Base-by-base conservation (phyloP, 1,139 yeast genomes). In the Pichia sp. region DNA sequence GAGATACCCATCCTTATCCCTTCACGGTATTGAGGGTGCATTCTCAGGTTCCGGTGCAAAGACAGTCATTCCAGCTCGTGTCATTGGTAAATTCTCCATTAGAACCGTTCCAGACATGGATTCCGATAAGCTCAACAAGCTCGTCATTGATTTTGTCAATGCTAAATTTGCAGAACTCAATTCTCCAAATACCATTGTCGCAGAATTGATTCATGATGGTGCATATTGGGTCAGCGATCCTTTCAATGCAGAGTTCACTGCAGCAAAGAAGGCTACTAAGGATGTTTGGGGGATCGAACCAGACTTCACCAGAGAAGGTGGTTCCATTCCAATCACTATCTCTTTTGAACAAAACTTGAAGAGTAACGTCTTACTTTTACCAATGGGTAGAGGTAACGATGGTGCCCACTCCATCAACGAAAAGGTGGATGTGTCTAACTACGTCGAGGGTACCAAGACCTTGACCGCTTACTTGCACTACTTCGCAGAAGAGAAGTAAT, bases 391-490 rank as follows among this genome's bases (percentile, higher is more conserved):
- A 64, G 98, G 97, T 52, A 97, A 91, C 58, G 99, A 93, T 55
- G 98, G 98, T 51, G 98, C 99, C 34, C 99, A 93, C 61, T 86
- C 96, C 21, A 86, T 91, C 54, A 91, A 91, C 58, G 99, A 93
- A 64, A 93, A 93, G 68, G 67, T 93, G 55, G 83, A 93, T 59
- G 67, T 86, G 36, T 66, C 83, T 49, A 93, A 93, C 69, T 93
- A 85, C 63, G 78, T 91, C 51, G 83, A 85, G 57, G 99, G 99
- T 45, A 79, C 84, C 56, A 93, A 93, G 70, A 82, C 96, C 20
- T 74, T 91, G 63, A 85, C 94, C 48, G 95, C 96, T 17, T 91
- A 86, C 64, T 71, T 91, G 58, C 96, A 88, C 64, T 88, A 82
- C 66, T 80, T 81, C 51, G 83, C n/a, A n/a, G n/a, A n/a, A n/a